Evolutionary conservation across 1,284 basidiomycete species (phyloP).

Genomic region (Dichomitus squalens): DNA sequence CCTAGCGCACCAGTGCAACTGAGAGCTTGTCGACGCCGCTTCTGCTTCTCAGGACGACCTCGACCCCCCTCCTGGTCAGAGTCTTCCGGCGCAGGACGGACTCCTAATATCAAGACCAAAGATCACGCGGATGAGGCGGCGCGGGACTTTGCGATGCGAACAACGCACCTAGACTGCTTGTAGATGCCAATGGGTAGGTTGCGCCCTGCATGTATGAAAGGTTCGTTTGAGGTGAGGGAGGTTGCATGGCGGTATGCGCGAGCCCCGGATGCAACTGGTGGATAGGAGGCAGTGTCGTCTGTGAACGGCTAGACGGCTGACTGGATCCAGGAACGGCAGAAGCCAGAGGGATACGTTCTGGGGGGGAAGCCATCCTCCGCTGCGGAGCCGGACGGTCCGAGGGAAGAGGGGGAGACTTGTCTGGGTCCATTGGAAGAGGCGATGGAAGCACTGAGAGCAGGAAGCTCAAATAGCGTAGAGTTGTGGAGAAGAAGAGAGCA

Average conservation of each 20-base stretch:
- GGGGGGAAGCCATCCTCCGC: slow-evolving; percentile 20
- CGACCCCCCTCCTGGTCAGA: slow-evolving; percentile 53
- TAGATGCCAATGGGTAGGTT: slow-evolving; percentile 25
- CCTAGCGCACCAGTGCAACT: slow-evolving; percentile 70
- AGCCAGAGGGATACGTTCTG: slow-evolving; percentile 15
- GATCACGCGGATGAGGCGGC: background rate
- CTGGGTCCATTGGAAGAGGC: slow-evolving; percentile 24
- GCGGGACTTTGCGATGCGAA: background rate
- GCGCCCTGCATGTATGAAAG: slow-evolving; percentile 18
- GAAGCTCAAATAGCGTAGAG: slow-evolving; percentile 22
- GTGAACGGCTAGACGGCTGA: slow-evolving; percentile 13
- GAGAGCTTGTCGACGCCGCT: slow-evolving; percentile 70
- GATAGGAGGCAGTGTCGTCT: slow-evolving; percentile 58
- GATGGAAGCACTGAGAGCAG: slow-evolving; percentile 20
- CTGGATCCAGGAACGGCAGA: slow-evolving; percentile 13
- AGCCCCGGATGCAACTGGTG: slow-evolving; percentile 65
- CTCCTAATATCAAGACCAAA: slow-evolving; percentile 13
- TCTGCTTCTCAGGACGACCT: slow-evolving; percentile 67
- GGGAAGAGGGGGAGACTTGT: slow-evolving; percentile 21
- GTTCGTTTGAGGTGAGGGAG: slow-evolving; percentile 1
- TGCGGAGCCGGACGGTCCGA: slow-evolving; percentile 21
- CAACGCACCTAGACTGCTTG: slow-evolving; percentile 25
- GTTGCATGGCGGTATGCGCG: slow-evolving; percentile 36
- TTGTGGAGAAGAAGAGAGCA: slow-evolving; percentile 21
- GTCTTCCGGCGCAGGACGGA: slow-evolving; percentile 37